Conservation (phyloP, 2,329 filamentous ascomycete genomes). For the Paracamarosporium sp. region DNA sequence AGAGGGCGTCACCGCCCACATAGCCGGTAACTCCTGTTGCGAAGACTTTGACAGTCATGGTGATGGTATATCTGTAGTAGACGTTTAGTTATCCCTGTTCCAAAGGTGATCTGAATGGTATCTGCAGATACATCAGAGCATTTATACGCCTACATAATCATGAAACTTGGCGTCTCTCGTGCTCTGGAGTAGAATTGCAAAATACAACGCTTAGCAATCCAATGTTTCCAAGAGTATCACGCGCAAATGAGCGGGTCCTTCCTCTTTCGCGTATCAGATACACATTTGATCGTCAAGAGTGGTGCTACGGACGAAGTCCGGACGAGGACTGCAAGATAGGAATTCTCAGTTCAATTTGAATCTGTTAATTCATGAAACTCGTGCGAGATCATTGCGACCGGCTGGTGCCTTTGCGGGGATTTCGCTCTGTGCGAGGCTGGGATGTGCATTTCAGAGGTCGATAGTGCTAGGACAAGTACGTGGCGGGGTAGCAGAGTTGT, state of each 20-base stretch:
- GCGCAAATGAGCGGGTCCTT: neutral
- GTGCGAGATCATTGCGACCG: neutral
- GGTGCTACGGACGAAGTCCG: neutral
- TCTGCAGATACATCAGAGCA: neutral
- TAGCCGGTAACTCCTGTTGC: constrained; percentile 6
- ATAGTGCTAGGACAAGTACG: neutral
- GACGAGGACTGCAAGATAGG: neutral
- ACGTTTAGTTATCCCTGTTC: neutral
- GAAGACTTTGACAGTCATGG: constrained; percentile 4
- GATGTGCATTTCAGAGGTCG: neutral
- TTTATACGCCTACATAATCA: neutral
- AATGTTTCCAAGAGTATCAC: neutral
- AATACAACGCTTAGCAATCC: neutral
- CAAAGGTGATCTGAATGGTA: neutral
- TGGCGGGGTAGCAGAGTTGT: no score
- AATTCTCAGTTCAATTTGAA: neutral
- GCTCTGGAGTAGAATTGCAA: neutral
- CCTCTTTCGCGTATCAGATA: neutral
- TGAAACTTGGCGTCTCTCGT: neutral
- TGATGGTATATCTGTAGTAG: neutral
- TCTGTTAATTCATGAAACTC: neutral
- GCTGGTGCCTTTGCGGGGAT: neutral
- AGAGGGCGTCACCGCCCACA: constrained; percentile 6
- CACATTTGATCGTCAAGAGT: neutral
- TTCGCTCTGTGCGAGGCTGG: neutral